phyloP scores from a whole-genome alignment of 768 basidiomycete genomes.

The Gautieria morchelliformis region DNA sequence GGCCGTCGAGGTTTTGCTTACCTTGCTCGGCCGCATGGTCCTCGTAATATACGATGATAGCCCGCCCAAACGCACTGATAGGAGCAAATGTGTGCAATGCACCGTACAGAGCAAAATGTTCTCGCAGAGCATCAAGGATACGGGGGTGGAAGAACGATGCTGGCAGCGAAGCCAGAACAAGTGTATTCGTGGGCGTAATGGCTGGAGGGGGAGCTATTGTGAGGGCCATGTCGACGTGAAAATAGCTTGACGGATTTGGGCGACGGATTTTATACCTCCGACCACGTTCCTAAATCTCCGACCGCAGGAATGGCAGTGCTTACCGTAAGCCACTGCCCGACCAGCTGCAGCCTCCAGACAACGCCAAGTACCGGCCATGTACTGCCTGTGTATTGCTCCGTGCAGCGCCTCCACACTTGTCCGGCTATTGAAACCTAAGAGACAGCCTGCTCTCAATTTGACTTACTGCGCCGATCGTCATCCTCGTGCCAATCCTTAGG shows the following conservation, averaged over 20 bases:
- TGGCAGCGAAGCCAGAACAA: conserved; percentile 74
- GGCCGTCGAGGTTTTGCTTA: conserved; percentile 55
- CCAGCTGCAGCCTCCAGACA: no score
- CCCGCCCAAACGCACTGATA: conserved; percentile 67
- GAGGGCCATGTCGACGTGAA: neutral
- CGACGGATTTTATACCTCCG: neutral
- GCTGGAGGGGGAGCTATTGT: conserved; percentile 8
- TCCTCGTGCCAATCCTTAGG: no score
- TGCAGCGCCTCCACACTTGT: neutral
- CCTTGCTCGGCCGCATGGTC: conserved; percentile 60
- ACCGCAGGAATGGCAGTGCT: neutral
- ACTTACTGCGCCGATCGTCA: no score
- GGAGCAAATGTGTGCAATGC: conserved; percentile 88
- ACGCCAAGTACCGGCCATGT: neutral
- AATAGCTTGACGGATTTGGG: neutral
- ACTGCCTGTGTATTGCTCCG: neutral
- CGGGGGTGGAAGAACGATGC: conserved; percentile 66
- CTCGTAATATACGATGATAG: conserved; percentile 67
- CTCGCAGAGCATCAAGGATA: conserved; percentile 53
- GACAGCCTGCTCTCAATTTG: no score
- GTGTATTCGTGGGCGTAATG: conserved; percentile 57
- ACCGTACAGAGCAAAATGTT: conserved; percentile 72
- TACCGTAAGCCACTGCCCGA: no score
- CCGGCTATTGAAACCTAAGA: no score
- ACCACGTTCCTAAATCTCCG: neutral